A percentile compares a stretch with the other conserved stretches of the same genome.
Evolutionary conservation across 2,329 filamentous ascomycete genomes (phyloP).

Genomic region (Aspergillus fijiensis): DNA sequence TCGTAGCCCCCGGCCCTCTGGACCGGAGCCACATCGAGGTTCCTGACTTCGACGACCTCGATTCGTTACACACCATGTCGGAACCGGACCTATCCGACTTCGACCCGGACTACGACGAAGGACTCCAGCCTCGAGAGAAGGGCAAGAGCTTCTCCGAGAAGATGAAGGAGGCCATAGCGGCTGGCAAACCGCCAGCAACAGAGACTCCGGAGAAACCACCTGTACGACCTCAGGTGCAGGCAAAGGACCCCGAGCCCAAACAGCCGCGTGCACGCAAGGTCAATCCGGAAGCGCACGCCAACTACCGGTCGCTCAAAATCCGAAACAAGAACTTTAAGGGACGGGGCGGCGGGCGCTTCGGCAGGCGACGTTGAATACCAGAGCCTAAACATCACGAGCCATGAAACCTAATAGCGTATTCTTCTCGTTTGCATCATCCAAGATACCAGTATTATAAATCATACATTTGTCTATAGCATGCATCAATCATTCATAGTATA

Average conservation of each 20-base stretch:
- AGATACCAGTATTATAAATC: slow-evolving; percentile 20
- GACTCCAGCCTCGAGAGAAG: slow-evolving; percentile 19
- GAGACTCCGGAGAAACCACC: slow-evolving; percentile 17
- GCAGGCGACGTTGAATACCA: slow-evolving; percentile 29
- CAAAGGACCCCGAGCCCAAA: slow-evolving; percentile 25
- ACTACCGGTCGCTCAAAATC: slow-evolving; percentile 51
- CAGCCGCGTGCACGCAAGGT: slow-evolving; percentile 37
- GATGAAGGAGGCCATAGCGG: slow-evolving; percentile 38
- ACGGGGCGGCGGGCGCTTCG: slow-evolving; percentile 38
- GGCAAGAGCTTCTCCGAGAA: slow-evolving; percentile 38
- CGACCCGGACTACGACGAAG: slow-evolving; percentile 31
- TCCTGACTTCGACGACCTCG: slow-evolving; percentile 14
- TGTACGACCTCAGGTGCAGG: background rate
- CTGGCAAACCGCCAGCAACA: slow-evolving; percentile 18
- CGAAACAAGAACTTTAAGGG: slow-evolving; percentile 39
- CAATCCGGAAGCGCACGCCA: slow-evolving; percentile 49
- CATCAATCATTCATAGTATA: background rate
- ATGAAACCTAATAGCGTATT: slow-evolving; percentile 15
- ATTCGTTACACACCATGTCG: slow-evolving; percentile 30
- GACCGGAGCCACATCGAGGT: slow-evolving; percentile 10
- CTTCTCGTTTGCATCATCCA: slow-evolving; percentile 5
- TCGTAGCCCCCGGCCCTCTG: slow-evolving; percentile 9
- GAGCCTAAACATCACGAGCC: slow-evolving; percentile 15
- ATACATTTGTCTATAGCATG: background rate
- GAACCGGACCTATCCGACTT: slow-evolving; percentile 30